phyloP scores from a whole-genome alignment of 164 flowering plant species.

The Nelumbo lutea region DNA sequence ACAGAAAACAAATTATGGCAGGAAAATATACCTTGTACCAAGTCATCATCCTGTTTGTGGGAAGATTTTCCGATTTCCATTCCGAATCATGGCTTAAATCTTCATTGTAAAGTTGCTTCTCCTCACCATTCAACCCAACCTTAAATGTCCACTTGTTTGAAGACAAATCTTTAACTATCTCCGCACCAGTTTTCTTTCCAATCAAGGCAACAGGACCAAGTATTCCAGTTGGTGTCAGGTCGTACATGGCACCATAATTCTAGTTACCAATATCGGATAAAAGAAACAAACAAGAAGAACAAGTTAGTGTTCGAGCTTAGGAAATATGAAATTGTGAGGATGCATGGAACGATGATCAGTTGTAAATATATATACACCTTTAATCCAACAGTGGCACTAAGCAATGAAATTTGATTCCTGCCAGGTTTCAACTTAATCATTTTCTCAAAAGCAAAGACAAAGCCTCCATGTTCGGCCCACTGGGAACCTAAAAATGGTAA shows the following conservation, averaged over 20 bases:
- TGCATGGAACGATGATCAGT: background rate
- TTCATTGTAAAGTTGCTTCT: conserved; percentile 13
- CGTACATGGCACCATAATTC: background rate
- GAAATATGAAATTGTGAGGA: background rate
- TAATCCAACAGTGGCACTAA: conserved; percentile 45
- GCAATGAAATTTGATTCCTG: conserved; percentile 35
- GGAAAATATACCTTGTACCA: conserved; percentile 61
- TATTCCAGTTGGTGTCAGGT: background rate
- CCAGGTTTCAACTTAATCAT: conserved; percentile 26
- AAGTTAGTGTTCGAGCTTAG: too few species aligned
- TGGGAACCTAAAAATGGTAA: conserved; percentile 27
- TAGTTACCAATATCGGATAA: too few species aligned
- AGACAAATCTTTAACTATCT: conserved; percentile 41
- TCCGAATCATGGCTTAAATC: conserved; percentile 5
- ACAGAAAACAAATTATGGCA: too few species aligned
- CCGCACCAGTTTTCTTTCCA: conserved; percentile 22
- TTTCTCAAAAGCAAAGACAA: conserved; percentile 21
- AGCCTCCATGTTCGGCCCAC: conserved; percentile 24
- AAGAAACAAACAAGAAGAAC: too few species aligned
- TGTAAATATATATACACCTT: conserved; percentile 17
- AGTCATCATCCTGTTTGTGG: conserved; percentile 31
- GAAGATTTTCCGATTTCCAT: conserved; percentile 34
- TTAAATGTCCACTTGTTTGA: conserved; percentile 42
- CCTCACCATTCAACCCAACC: conserved; percentile 44
- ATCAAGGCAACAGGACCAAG: conserved; percentile 42